Percentiles rank a stretch among this genome's conserved stretches.
phyloP scores from a whole-genome alignment of 2,329 filamentous ascomycete species.

The Celoporthe dispersa region DNA sequence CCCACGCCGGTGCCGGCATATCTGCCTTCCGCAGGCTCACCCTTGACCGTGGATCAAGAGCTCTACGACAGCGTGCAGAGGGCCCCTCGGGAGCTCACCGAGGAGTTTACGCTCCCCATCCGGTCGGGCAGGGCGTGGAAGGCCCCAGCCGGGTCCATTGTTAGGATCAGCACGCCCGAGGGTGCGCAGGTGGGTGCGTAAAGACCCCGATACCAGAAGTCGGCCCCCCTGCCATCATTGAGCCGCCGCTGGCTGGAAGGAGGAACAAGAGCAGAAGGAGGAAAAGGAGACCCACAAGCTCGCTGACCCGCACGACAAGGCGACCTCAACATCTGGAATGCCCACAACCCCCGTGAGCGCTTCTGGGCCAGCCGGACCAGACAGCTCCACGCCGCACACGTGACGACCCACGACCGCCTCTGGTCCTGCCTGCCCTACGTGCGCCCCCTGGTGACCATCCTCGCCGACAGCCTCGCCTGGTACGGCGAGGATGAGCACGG shows the following conservation, averaged over 20 bases:
- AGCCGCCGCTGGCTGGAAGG: too few species aligned
- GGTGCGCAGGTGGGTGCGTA: conserved; percentile 72
- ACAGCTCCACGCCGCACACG: conserved; percentile 78
- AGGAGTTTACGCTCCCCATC: conserved; percentile 69
- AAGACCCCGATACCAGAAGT: background rate
- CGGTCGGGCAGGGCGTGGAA: conserved; percentile 76
- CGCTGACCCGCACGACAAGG: conserved; percentile 46
- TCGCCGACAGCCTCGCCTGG: conserved; percentile 66
- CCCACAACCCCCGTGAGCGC: conserved; percentile 74
- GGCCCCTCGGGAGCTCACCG: conserved; percentile 46
- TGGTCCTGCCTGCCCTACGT: conserved; percentile 82
- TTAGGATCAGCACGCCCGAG: conserved; percentile 74
- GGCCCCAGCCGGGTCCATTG: conserved; percentile 69
- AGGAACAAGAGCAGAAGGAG: background rate
- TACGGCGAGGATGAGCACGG: conserved; percentile 67
- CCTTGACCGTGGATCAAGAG: conserved; percentile 47
- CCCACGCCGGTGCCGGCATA: conserved; percentile 56
- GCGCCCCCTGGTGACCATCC: conserved; percentile 73
- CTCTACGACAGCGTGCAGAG: conserved; percentile 66
- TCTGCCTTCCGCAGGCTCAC: conserved; percentile 48
- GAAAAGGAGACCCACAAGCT: background rate
- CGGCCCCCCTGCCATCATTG: background rate
- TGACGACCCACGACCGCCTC: conserved; percentile 71
- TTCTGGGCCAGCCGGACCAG: conserved; percentile 83
- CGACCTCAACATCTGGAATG: conserved; percentile 83